These are phyloP conservation scores for Colletotrichum tabaci DNA, from an alignment of 2,329 filamentous ascomycete genomes.

Conservation along the genomic window DNA sequence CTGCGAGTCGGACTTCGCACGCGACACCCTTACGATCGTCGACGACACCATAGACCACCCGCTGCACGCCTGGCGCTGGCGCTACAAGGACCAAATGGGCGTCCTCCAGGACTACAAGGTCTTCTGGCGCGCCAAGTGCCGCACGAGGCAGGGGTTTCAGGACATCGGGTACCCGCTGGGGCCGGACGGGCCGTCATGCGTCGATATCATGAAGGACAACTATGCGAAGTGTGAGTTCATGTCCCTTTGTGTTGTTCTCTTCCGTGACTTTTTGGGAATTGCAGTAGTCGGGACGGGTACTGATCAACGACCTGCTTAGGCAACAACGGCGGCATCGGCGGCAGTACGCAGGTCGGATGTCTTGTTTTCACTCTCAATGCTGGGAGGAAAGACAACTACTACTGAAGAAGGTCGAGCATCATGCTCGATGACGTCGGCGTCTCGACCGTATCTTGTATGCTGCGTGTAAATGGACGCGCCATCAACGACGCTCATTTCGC, in stretches of 20 bases:
- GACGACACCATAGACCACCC: slow-evolving; percentile 9
- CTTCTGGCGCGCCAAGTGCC: slow-evolving; percentile 3
- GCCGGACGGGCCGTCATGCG: background rate
- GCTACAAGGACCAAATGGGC: background rate
- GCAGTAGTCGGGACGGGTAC: background rate
- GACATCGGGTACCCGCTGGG: background rate
- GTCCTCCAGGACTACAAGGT: slow-evolving; percentile 3
- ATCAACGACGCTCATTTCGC: too few relatives aligned
- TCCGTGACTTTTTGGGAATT: too few relatives aligned
- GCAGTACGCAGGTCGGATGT: slow-evolving; percentile 7
- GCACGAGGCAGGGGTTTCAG: background rate
- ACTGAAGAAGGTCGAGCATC: background rate
- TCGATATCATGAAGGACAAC: background rate
- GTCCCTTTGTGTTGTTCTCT: background rate
- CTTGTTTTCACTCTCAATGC: slow-evolving; percentile 5
- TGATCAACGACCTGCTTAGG: background rate
- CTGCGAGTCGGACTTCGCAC: background rate
- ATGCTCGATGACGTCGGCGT: background rate
- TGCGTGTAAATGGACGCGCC: too few relatives aligned
- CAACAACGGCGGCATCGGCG: slow-evolving; percentile 3
- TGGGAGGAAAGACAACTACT: background rate
- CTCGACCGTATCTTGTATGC: too few relatives aligned
- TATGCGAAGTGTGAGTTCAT: background rate
- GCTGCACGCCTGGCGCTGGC: slow-evolving; percentile 4
- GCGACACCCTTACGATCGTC: background rate